Base-by-base conservation (phyloP, 163 green algal species). In the Chlamydomonas reinhardtii region DNA sequence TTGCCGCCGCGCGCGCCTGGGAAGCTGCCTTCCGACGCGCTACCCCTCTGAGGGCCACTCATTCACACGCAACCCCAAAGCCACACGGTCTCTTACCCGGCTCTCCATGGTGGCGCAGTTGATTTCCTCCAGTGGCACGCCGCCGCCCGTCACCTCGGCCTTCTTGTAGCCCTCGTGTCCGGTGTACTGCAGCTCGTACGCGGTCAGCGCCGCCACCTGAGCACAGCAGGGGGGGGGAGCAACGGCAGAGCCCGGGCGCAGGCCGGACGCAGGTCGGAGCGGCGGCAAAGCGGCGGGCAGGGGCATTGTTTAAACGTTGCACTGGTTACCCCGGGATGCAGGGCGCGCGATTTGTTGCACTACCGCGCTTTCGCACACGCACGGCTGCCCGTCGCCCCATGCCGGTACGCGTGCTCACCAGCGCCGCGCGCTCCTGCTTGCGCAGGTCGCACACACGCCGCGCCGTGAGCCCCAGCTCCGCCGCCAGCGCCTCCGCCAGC, bases 151-250 rank as follows among this genome's bases (percentile, higher is more conserved):
- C 43, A 94, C 87, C 78, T 96, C 89, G 25, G 89, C 92, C 86
- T 97, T 97, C n/a, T 91, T 82, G 86, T 96, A 98, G 16, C 96
- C 96, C 84, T 96, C 92, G 80, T 97, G 91, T 0, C 95, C 96
- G 0, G 80, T 91, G 31, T 95, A 80, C 3, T 84, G 73, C 72
- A 99, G 84, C 37, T 77, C 35, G 86, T 96, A 98, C 19, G 73
- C 69, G 2, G 92, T 96, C 52, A 98, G 90, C 19, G 87, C 84
- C 24, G 89, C 64, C 34, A 85, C 79, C 79, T 85, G 79, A 2
- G 61, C 19, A 22, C 48, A 68, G 91, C 25, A 27, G 89, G n/a
- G 14, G 34, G 17, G 17, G 6, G 68, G 16, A 27, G 27, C 68
- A 74, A 4, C 8, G 43, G 43, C 8, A 54, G 8, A 11, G 43